Evolutionary conservation across 176 grass and related monocot species (phyloP), one percentile per base, ranked within the genome.

Genomic region (Carex pumila): DNA sequence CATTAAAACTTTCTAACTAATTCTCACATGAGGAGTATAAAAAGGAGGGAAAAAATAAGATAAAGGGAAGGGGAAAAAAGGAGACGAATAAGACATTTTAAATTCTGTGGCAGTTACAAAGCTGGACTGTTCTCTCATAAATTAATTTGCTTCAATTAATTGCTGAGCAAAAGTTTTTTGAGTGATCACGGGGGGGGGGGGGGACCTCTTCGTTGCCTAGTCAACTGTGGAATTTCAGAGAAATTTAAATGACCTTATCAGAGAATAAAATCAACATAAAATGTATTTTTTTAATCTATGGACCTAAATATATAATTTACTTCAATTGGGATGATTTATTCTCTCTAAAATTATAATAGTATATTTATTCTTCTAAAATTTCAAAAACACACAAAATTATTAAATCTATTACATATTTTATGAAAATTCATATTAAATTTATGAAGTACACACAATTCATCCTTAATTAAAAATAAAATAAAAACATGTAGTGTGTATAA

Each of bases 61-160:
- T 79, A 53, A 86, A 14, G 69, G 47, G 47, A 76, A 84, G 79
- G 63, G 79, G 30, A 60, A 87, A 49, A 85, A 82, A 84, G 56
- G 83, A 88, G 60, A 82, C 39, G 36, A 81, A 65, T 66, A 69
- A 61, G 79, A 61, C 84, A 62, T 83, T 71, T 79, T 45, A 85
- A 56, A 79, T 85, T 88, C 63, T 50, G 79, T 77, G 71, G 84
- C 91, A 83, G 73, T 82, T 85, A 47, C 54, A 84, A 89, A 61
- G 65, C 17, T 84, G 25, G 47, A 34, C 13, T 78, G 18, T 37
- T 71, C 61, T 60, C n/a, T 12, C 37, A 49, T 83, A 70, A 70
- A 79, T 81, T 83, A 70, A 79, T 81, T 79, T 89, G 85, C 89
- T 81, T 66, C 83, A 73, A 82, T 82, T 62, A 25, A 62, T 66